A percentile compares a stretch with the other conserved stretches of the same genome.
These are phyloP conservation scores for Tetrapisispora nanseiensis DNA, from an alignment of 805 yeast species.

Conservation along the genomic window DNA sequence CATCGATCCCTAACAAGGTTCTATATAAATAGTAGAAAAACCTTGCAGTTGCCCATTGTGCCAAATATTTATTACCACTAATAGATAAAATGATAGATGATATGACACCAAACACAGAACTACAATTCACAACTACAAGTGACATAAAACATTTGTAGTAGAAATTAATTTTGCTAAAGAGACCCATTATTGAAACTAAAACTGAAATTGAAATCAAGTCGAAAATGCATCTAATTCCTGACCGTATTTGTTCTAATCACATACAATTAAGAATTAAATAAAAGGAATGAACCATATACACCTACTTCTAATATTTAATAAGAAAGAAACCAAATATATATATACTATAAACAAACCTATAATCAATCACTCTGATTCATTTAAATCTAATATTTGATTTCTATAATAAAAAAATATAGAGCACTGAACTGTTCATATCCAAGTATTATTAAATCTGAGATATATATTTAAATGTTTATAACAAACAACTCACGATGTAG, in stretches of 20 bases:
- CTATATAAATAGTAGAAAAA: conserved; percentile 60
- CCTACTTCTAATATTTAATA: too few species aligned
- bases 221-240: background rate
- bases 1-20: conserved; percentile 53
- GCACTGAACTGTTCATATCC: too few species aligned
- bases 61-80: conserved; percentile 63
- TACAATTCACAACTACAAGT: background rate
- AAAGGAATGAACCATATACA: too few species aligned
- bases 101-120: conserved; percentile 42
- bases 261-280: background rate
- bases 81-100: conserved; percentile 60
- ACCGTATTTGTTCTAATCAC: too few species aligned
- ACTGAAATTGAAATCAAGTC: background rate
- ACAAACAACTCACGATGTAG: too few species aligned
- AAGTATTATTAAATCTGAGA: too few species aligned
- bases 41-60: conserved; percentile 87
- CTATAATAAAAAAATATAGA: too few species aligned
- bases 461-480: too few species aligned
- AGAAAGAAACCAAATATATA: too few species aligned
- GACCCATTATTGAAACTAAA: background rate
- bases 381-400: too few species aligned
- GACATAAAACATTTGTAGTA: conserved; percentile 1
- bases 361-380: too few species aligned
- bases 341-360: too few species aligned
- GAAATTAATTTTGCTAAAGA: background rate